Conservation (phyloP, 108 stramenopile species). For the Nitzschia palea region DNA sequence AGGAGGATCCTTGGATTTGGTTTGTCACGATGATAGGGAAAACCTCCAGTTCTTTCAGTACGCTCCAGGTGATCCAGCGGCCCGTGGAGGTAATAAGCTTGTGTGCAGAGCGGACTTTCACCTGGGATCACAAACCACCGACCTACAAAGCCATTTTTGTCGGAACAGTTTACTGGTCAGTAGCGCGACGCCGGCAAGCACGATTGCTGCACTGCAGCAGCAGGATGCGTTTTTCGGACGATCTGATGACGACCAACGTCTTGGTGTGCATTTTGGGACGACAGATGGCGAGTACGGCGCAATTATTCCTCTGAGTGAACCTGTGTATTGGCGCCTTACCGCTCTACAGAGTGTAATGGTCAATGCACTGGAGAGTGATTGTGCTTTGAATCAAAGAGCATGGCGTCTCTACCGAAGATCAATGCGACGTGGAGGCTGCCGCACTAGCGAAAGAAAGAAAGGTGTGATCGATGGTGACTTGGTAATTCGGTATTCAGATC, state of each 20-base stretch:
- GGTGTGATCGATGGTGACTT: conserved; percentile 92
- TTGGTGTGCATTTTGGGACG: conserved; percentile 85
- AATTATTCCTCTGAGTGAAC: conserved; percentile 82
- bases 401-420: conserved; percentile 80
- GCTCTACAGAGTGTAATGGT: conserved; percentile 90
- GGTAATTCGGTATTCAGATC: conserved; percentile 76
- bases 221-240: conserved; percentile 79
- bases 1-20: conserved; percentile 70
- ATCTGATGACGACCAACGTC: conserved; percentile 80
- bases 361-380: conserved; percentile 89
- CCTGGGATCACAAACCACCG: conserved; percentile 76
- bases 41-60: conserved; percentile 92
- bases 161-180: conserved; percentile 75
- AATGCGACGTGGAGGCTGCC: conserved; percentile 77
- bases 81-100: conserved; percentile 90
- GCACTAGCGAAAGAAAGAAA: conserved; percentile 81
- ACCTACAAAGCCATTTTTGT: conserved; percentile 72
- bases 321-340: conserved; percentile 85
- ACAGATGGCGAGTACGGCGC: conserved; percentile 84
- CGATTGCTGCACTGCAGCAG: conserved; percentile 80
- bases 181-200: conserved; percentile 69
- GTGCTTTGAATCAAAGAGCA: conserved; percentile 73
- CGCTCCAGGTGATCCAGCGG: conserved; percentile 85
- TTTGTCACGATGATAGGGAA: conserved; percentile 89
- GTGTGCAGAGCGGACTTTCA: conserved; percentile 91